Conservation (phyloP, 1,284 basidiomycete species). For the Porodaedalea pini region DNA sequence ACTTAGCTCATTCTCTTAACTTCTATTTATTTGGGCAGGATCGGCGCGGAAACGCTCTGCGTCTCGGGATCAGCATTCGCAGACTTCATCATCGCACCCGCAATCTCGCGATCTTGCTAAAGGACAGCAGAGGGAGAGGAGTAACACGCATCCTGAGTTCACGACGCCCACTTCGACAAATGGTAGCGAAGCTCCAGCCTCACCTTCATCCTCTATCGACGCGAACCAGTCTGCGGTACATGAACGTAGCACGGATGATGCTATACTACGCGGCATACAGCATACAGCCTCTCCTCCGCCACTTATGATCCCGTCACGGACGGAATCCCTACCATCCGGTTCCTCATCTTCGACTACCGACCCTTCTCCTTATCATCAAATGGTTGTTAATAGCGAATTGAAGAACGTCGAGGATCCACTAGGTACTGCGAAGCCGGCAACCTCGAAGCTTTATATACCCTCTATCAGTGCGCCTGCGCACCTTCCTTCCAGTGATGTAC, state of each 20-base stretch:
- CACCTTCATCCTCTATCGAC: constrained; percentile 31
- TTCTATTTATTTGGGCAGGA: not conserved
- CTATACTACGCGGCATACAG: not conserved
- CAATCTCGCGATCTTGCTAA: constrained; percentile 39
- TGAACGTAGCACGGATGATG: not conserved
- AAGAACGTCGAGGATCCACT: constrained; percentile 12
- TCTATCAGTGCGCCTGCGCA: constrained; percentile 12
- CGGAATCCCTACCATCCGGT: constrained; percentile 32
- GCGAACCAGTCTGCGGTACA: constrained; percentile 23
- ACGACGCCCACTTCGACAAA: constrained; percentile 10
- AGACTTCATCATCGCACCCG: constrained; percentile 24
- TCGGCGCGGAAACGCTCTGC: constrained; percentile 24
- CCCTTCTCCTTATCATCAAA: constrained; percentile 28
- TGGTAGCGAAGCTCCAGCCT: constrained; percentile 22
- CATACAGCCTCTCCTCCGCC: constrained; percentile 34
- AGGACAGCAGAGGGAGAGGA: constrained; percentile 25
- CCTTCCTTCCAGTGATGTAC: not conserved
- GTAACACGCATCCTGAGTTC: constrained; percentile 22
- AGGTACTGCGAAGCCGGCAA: constrained; percentile 14
- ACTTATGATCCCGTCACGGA: constrained; percentile 41
- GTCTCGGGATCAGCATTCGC: constrained; percentile 25
- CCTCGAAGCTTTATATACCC: constrained; percentile 3
- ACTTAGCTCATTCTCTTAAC: not conserved
- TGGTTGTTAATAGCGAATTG: constrained; percentile 9
- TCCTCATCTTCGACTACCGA: constrained; percentile 25